Conservation (phyloP, 257 asterid genomes). For the Salvia rosmarinus region DNA sequence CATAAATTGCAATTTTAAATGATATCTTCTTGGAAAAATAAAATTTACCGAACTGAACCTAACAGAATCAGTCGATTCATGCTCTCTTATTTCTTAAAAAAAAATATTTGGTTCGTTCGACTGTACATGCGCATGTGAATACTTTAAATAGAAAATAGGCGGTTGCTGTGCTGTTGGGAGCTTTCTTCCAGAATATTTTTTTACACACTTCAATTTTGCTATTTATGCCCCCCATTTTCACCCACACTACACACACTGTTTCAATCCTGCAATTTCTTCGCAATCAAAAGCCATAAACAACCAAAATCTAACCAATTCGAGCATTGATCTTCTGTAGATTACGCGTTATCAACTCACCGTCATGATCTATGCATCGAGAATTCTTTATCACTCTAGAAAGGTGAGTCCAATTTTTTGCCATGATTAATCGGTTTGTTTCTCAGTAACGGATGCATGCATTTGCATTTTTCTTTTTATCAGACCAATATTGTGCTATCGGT, state of each 20-base stretch:
- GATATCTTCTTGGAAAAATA: neutral
- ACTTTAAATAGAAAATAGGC: neutral
- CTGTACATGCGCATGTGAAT: neutral
- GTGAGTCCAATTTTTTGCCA: constrained; percentile 18
- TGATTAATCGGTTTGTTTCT: neutral
- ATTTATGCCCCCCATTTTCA: neutral
- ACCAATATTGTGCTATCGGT: neutral
- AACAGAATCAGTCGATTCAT: neutral
- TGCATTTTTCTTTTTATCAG: neutral
- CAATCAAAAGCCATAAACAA: neutral
- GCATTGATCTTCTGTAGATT: constrained; percentile 7
- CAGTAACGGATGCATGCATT: constrained; percentile 25
- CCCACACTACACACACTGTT: neutral
- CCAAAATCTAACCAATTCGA: constrained; percentile 3
- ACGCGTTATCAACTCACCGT: constrained; percentile 17
- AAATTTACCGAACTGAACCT: neutral
- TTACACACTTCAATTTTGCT: neutral
- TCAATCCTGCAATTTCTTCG: neutral
- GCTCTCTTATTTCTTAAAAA: no score
- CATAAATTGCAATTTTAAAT: neutral
- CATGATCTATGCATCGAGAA: constrained; percentile 56
- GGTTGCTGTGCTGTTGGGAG: neutral
- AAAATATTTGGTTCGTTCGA: neutral
- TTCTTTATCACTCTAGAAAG: constrained; percentile 59
- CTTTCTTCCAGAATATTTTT: neutral